phyloP scores from a whole-genome alignment of 2,329 filamentous ascomycete species.

The Alternaria ventricosa region DNA sequence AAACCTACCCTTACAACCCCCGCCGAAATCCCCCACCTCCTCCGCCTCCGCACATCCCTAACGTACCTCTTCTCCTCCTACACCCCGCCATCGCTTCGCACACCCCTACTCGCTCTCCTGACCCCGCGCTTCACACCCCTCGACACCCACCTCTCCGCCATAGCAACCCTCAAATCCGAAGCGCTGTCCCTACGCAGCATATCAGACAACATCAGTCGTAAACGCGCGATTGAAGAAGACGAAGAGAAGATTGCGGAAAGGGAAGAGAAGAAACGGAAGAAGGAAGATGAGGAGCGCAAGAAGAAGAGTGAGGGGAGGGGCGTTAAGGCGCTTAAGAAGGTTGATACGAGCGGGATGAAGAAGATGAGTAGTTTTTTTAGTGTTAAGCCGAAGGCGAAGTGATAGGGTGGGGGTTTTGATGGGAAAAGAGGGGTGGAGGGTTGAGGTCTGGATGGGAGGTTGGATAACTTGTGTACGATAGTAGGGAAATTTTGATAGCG shows the following conservation, averaged over 20 bases:
- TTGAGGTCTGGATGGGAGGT: too few relatives aligned
- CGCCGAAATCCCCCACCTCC: constrained; percentile 62
- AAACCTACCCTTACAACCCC: constrained; percentile 35
- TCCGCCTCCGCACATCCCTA: constrained; percentile 69
- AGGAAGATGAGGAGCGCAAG: constrained; percentile 87
- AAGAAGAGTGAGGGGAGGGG: constrained; percentile 81
- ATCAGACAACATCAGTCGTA: constrained; percentile 71
- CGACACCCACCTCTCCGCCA: constrained; percentile 69
- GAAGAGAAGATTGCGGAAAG: constrained; percentile 61
- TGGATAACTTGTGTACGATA: background rate
- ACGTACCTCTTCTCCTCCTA: constrained; percentile 70
- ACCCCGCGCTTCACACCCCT: constrained; percentile 72
- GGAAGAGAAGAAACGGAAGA: constrained; percentile 81
- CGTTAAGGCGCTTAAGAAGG: constrained; percentile 84
- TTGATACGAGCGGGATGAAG: constrained; percentile 91
- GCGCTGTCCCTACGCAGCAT: constrained; percentile 71
- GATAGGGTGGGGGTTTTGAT: too few relatives aligned
- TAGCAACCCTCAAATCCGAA: constrained; percentile 73
- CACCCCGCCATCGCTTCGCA: constrained; percentile 55
- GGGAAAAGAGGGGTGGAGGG: too few relatives aligned
- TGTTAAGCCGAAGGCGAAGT: constrained; percentile 59
- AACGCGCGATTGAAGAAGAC: constrained; percentile 63
- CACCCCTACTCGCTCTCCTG: constrained; percentile 49
- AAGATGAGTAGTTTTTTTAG: constrained; percentile 96
- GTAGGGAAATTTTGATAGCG: background rate